phyloP scores from a whole-genome alignment of 257 asterid genomes.

The Nemophila menziesii region DNA sequence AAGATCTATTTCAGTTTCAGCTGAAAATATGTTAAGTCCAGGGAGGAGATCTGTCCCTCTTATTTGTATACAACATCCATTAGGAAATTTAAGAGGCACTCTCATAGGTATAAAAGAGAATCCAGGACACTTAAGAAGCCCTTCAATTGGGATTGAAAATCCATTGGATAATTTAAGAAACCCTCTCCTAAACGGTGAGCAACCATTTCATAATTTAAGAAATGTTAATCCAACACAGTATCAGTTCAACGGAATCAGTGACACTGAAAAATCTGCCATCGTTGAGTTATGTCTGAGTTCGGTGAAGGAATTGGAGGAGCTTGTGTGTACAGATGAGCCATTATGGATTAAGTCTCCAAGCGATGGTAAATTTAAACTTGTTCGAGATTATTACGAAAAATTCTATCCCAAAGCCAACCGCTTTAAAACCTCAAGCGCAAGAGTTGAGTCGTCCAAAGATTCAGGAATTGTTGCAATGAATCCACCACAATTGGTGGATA shows the following conservation, averaged over 20 bases:
- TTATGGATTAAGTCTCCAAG: constrained; percentile 35
- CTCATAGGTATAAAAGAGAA: no score
- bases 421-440: constrained; percentile 24
- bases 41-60: constrained; percentile 12
- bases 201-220: no score
- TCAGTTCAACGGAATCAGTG: constrained; percentile 13
- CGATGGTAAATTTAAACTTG: constrained; percentile 32
- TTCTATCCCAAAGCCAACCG: constrained; percentile 28
- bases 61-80: constrained; percentile 9
- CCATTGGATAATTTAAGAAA: no score
- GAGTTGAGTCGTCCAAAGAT: constrained; percentile 61
- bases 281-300: constrained; percentile 31
- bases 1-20: constrained; percentile 5
- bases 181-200: no score
- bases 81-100: constrained; percentile 7
- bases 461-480: constrained; percentile 44
- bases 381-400: constrained; percentile 41
- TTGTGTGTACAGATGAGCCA: constrained; percentile 42
- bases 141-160: no score
- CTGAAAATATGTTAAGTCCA: constrained; percentile 13
- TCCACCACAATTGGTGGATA: constrained; percentile 35
- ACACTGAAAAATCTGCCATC: constrained; percentile 23
- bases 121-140: no score
- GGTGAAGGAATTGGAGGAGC: constrained; percentile 43
- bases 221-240: constrained; percentile 6